Percentiles rank a stretch among this genome's conserved stretches.
These are phyloP conservation scores for Heliocybe sulcata DNA, from an alignment of 1,284 basidiomycete species.

Conservation along the genomic window DNA sequence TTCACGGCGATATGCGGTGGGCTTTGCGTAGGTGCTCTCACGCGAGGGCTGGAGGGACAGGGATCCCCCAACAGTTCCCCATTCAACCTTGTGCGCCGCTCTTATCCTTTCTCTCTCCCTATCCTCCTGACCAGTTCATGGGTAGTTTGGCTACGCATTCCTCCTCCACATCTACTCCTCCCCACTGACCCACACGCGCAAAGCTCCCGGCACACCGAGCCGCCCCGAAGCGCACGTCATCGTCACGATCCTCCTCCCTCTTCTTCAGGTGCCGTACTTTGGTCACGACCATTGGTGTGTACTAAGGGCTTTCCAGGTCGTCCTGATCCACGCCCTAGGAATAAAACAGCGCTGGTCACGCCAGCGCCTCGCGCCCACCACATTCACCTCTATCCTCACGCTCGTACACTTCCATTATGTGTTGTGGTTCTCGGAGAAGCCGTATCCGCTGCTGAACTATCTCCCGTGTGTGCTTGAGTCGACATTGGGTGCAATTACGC, in stretches of 20 bases:
- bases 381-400: constrained; percentile 47
- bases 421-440: constrained; percentile 37
- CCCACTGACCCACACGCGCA: constrained; percentile 45
- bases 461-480: constrained; percentile 67
- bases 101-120: constrained; percentile 3
- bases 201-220: constrained; percentile 35
- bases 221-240: constrained; percentile 64
- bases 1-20: constrained; percentile 60
- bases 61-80: constrained; percentile 43
- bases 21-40: constrained; percentile 56
- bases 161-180: constrained; percentile 66
- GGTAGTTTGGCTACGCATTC: constrained; percentile 68
- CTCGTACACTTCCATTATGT: constrained; percentile 62
- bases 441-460: constrained; percentile 66
- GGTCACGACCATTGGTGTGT: neutral
- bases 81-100: constrained; percentile 52
- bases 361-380: constrained; percentile 59
- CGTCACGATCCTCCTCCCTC: constrained; percentile 59
- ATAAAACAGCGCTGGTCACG: constrained; percentile 51
- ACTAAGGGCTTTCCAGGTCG: constrained; percentile 32
- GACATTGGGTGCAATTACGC: constrained; percentile 42
- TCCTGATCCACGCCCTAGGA: constrained; percentile 56
- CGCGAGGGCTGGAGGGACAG: constrained; percentile 59
- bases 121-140: constrained; percentile 3
- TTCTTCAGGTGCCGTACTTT: constrained; percentile 45